Percentiles rank a stretch among this genome's conserved stretches.
Conservation (phyloP, 1,139 yeast species). For the Lodderomyces theae region DNA sequence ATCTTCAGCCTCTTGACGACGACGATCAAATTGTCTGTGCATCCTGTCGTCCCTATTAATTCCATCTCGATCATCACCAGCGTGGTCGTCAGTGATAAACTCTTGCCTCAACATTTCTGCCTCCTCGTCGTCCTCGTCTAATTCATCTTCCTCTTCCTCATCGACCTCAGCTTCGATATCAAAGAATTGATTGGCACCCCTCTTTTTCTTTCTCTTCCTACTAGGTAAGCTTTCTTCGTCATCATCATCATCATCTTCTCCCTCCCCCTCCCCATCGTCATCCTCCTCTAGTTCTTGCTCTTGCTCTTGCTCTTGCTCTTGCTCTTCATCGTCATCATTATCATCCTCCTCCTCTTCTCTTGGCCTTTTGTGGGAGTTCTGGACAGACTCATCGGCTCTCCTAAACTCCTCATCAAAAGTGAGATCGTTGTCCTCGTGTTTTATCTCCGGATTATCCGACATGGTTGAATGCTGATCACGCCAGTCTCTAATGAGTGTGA, state of each 20-base stretch:
- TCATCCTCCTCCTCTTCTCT: slow-evolving; percentile 6
- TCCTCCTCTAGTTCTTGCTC: slow-evolving; percentile 3
- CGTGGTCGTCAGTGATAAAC: slow-evolving; percentile 70
- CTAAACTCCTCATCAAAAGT: slow-evolving; percentile 17
- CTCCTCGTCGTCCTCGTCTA: slow-evolving; percentile 83
- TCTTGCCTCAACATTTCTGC: slow-evolving; percentile 86
- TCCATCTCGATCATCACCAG: slow-evolving; percentile 44
- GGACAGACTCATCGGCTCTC: slow-evolving; percentile 12
- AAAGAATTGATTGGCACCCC: slow-evolving; percentile 82
- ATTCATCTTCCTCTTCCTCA: slow-evolving; percentile 94
- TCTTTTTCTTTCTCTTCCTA: slow-evolving; percentile 57
- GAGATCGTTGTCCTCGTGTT: slow-evolving; percentile 12
- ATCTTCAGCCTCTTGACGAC: slow-evolving; percentile 85
- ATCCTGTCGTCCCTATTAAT: slow-evolving; percentile 61
- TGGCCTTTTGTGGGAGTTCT: slow-evolving; percentile 2
- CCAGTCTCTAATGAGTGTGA: not conserved
- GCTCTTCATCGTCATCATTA: slow-evolving; percentile 4
- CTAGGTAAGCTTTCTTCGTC: slow-evolving; percentile 46
- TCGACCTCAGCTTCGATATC: slow-evolving; percentile 99
- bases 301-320: too few species aligned
- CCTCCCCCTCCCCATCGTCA: slow-evolving; percentile 53
- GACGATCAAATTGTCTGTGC: slow-evolving; percentile 88
- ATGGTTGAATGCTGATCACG: slow-evolving; percentile 3
- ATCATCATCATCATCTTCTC: slow-evolving; percentile 59
- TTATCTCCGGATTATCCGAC: slow-evolving; percentile 10